Evolutionary conservation across 2,329 filamentous ascomycete genomes (phyloP), one percentile per base, ranked within the genome.

Genomic region (Ceratocystis smalleyi): DNA sequence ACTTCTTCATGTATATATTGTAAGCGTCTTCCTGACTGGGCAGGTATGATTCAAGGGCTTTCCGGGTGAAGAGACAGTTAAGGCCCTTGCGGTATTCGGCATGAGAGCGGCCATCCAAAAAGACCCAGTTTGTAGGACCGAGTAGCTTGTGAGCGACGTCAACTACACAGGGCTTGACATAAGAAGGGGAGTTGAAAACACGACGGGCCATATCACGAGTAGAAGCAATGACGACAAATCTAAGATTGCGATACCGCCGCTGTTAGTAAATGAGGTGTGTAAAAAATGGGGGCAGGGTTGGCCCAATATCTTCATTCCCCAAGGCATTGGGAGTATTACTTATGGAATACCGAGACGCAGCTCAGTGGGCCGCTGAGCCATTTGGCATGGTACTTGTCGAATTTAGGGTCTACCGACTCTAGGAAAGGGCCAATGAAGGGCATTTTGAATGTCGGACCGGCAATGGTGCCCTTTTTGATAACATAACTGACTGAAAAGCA

Each of bases 331-430:
- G 10, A 40, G 35, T 40, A 15, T 70, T 83, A 95, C 90, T 97
- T 99, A 84, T 99, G 94, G 79, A 99, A 99, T 71, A 99, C 91
- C 1, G 91, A 96, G 67, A 99, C 94, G 73, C 94, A 99, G 80
- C 91, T 96, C 70, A 99, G 80, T 59, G 89, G 86, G 59, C 89
- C 94, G 72, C 90, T 95, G 70, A 81, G 75, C 94, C 94, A 99
- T 80, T 97, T 96, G 67, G 81, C 86, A 74, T 91, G 82, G 78
- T 99, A 99, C 71, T 91, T 83, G 67, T 87, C 84, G 74, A 96
- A 97, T 72, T 92, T 89, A 65, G 94, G 94, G 74, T 95, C 86
- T 70, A 97, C 80, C 32, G 91, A 96, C 72, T 96, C 80, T 65
- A 97, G 81, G 75, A 99, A 97, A 4, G 94, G 92, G n/a, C 94